phyloP scores from a whole-genome alignment of 2,329 filamentous ascomycete species.

The Trichophyton verrucosum region DNA sequence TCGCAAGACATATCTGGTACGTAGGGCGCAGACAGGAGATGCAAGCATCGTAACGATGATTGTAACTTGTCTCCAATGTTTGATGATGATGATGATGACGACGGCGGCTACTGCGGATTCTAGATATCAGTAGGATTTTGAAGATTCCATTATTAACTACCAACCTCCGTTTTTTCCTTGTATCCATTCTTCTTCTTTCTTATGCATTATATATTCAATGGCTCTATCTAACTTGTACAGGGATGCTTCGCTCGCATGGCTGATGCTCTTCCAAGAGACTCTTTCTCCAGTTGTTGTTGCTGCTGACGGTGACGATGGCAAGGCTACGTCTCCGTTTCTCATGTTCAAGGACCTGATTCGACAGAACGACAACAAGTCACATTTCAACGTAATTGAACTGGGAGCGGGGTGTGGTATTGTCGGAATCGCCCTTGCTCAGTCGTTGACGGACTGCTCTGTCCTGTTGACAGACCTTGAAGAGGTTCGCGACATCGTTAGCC shows the following conservation, averaged over 20 bases:
- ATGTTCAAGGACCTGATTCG: constrained; percentile 25
- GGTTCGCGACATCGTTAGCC: constrained; percentile 47
- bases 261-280: constrained; percentile 37
- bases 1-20: constrained; percentile 59
- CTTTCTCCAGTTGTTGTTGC: neutral
- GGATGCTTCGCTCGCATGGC: constrained; percentile 49
- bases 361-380: constrained; percentile 15
- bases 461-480: constrained; percentile 55
- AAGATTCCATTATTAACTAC: neutral
- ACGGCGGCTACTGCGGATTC: neutral
- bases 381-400: constrained; percentile 48
- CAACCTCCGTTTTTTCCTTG: neutral
- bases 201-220: neutral
- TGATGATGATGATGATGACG: too few relatives aligned
- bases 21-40: constrained; percentile 8
- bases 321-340: constrained; percentile 13
- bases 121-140: neutral
- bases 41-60: neutral
- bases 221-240: constrained; percentile 17
- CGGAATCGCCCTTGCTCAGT: constrained; percentile 48
- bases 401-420: constrained; percentile 59
- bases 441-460: constrained; percentile 41
- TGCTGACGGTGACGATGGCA: neutral
- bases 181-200: neutral
- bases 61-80: neutral